Base-by-base conservation (phyloP, 2,329 filamentous ascomycete genomes). In the Alternaria sp. region DNA sequence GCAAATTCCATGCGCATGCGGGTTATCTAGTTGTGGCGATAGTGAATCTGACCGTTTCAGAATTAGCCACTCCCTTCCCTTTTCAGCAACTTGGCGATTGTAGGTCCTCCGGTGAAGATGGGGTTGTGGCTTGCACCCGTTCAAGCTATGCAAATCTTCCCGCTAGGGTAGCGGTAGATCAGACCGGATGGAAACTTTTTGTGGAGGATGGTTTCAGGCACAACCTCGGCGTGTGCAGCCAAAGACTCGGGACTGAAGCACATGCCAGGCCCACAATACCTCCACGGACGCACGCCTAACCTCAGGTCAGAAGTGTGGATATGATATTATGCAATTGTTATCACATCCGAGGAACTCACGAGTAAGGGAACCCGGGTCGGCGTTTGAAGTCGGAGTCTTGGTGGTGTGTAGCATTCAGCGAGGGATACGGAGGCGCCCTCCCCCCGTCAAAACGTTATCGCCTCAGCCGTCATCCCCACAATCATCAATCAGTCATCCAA, bases 101-200 rank as follows among this genome's bases (percentile, higher is more conserved):
- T n/a, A 41, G n/a, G 23, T 41, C 13, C 40, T 58, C 50, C 50
- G 55, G 50, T 58, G 50, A 54, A 54, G 50, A 45, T 45, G 50
- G 55, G 17, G 14, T 29, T 24, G 28, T 58, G 36, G 50, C 51
- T 49, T 54, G 36, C 42, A 42, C 26, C 24, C 28, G 42, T 54
- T 54, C 41, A 23, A 37, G 6, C 21, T 37, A 28, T n/a, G 23
- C n/a, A 52, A 31, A 17, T 40, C 26, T 36, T 14, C 13, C 37
- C 28, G 36, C 36, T 42, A 41, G 41, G 6, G 37, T 51, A 34
- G 11, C 14, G 14, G 45, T 51, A 34, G 11, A 17, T 41, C 26
- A 28, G 23, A 41, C 17, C 40, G n/a, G n/a, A 26, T 24, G 31
- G 3, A 6, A 36, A 17, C 17, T 2, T 36, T 34, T 24, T 17